These are phyloP conservation scores for Aspergillus proliferans DNA, from an alignment of 2,329 filamentous ascomycete genomes.

Conservation along the genomic window DNA sequence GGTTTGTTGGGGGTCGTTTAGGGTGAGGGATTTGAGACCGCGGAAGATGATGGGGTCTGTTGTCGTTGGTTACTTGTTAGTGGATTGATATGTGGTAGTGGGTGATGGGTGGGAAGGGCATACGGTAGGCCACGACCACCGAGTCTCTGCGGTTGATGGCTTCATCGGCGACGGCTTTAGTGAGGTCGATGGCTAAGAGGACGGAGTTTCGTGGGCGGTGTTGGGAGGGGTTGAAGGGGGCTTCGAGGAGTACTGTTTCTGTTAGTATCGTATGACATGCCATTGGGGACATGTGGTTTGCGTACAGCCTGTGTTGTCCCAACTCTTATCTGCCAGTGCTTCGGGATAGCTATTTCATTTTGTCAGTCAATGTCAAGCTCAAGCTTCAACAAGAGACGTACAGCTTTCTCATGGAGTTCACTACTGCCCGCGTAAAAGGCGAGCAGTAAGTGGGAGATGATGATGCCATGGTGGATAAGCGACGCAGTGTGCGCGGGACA, in stretches of 20 bases:
- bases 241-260: slow-evolving; percentile 58
- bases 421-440: slow-evolving; percentile 63
- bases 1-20: slow-evolving; percentile 77
- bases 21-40: slow-evolving; percentile 79
- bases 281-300: not conserved
- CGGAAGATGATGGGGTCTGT: slow-evolving; percentile 94
- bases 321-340: slow-evolving; percentile 77
- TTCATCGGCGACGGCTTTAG: slow-evolving; percentile 80
- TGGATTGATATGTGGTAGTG: not conserved
- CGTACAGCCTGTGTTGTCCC: slow-evolving; percentile 86
- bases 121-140: slow-evolving; percentile 85
- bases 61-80: slow-evolving; percentile 1
- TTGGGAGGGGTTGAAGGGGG: slow-evolving; percentile 54
- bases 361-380: slow-evolving; percentile 5
- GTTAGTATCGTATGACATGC: not conserved
- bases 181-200: slow-evolving; percentile 85
- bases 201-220: slow-evolving; percentile 59
- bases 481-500: slow-evolving; percentile 14
- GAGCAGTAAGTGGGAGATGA: slow-evolving; percentile 36
- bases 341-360: slow-evolving; percentile 67
- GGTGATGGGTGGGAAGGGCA: slow-evolving; percentile 18
- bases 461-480: slow-evolving; percentile 30
- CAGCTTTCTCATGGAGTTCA: slow-evolving; percentile 73
- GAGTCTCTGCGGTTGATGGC: slow-evolving; percentile 71
- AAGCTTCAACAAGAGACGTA: slow-evolving; percentile 41